Evolutionary conservation across 2,329 filamentous ascomycete genomes (phyloP).

Genomic region (Diaporthe batatas): DNA sequence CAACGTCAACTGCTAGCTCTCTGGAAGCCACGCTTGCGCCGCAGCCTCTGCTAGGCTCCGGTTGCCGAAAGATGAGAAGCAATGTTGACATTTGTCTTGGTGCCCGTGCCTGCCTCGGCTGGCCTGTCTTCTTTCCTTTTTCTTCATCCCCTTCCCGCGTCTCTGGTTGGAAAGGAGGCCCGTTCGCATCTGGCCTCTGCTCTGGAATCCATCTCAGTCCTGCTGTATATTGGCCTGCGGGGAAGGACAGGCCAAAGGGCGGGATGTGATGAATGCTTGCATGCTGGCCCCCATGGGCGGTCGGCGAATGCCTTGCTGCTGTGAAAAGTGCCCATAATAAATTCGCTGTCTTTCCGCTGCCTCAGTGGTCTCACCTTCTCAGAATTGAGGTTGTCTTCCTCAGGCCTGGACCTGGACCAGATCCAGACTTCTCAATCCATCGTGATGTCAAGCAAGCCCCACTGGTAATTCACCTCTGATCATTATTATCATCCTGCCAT

Average conservation of each 20-base stretch:
- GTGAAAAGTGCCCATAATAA: conserved; percentile 36
- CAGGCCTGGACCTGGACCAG: conserved; percentile 1
- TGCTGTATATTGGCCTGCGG: conserved; percentile 14
- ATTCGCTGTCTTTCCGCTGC: conserved; percentile 14
- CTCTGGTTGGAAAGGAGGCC: conserved; percentile 22
- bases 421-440: conserved; percentile 16
- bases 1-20: conserved; percentile 27
- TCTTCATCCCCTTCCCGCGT: conserved; percentile 3
- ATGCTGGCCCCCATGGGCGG: conserved; percentile 15
- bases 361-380: conserved; percentile 8
- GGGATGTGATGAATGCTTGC: conserved; percentile 21
- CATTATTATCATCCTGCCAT: neutral
- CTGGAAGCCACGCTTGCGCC: conserved; percentile 36
- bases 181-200: conserved; percentile 24
- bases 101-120: conserved; percentile 36
- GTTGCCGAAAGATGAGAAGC: conserved; percentile 17
- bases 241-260: conserved; percentile 17
- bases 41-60: conserved; percentile 26
- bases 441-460: conserved; percentile 5
- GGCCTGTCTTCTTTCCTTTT: conserved; percentile 9
- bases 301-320: conserved; percentile 14
- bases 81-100: conserved; percentile 30
- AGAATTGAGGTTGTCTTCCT: neutral
- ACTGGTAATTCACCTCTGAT: neutral
- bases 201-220: neutral